A percentile compares a stretch with the other conserved stretches of the same genome.
Conservation (phyloP, 371 early-diverging fungal genomes). For the Polyrhizophydium stewartii region DNA sequence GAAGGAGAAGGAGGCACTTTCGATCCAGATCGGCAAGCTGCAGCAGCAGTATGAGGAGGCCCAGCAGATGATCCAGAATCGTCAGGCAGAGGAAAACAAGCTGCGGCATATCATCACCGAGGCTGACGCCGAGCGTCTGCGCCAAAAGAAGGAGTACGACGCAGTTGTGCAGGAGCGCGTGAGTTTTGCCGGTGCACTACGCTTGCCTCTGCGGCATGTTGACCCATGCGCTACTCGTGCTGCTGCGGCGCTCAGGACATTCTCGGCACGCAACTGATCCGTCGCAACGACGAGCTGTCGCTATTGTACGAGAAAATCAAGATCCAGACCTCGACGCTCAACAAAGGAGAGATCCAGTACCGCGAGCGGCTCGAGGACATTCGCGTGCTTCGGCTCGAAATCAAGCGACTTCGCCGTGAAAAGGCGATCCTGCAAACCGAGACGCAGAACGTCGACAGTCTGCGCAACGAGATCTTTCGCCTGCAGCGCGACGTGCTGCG, state of each 20-base stretch:
- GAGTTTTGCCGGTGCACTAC: background rate
- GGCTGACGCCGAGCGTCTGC: constrained; percentile 41
- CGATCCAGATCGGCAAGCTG: constrained; percentile 37
- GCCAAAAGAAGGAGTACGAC: constrained; percentile 49
- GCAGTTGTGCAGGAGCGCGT: constrained; percentile 46
- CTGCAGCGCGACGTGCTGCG: constrained; percentile 42
- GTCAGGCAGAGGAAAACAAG: constrained; percentile 47
- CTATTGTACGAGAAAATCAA: constrained; percentile 48
- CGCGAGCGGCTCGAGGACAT: constrained; percentile 41
- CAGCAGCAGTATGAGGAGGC: constrained; percentile 41
- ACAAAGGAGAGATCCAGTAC: constrained; percentile 45
- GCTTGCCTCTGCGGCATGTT: background rate
- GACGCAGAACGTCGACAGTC: constrained; percentile 31
- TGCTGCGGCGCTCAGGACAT: constrained; percentile 33
- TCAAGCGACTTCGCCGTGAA: constrained; percentile 28
- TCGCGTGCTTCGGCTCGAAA: constrained; percentile 34
- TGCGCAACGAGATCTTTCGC: constrained; percentile 32
- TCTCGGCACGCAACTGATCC: constrained; percentile 44
- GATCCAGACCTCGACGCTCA: constrained; percentile 37
- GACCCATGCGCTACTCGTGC: constrained; percentile 6
- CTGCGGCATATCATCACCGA: constrained; percentile 44
- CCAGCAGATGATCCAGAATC: constrained; percentile 39
- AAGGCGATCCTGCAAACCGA: constrained; percentile 37
- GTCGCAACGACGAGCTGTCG: constrained; percentile 46
- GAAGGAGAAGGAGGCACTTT: constrained; percentile 47